These are phyloP conservation scores for Beauveria bassiana DNA, from an alignment of 2,329 filamentous ascomycete genomes.

Conservation along the genomic window DNA sequence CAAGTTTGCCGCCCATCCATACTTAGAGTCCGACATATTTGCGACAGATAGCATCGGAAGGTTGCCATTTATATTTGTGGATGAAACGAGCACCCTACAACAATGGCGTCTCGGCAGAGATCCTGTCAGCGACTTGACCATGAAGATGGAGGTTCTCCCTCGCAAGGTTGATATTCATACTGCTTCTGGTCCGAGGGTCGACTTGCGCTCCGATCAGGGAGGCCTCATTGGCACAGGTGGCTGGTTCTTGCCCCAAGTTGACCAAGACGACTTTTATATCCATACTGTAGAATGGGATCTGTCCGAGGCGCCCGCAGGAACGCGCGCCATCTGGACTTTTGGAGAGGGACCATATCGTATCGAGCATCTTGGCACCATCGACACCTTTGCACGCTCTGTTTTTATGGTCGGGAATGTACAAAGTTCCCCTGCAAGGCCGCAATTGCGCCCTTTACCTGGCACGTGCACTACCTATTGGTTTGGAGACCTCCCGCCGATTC, in stretches of 20 bases:
- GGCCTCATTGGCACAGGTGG: conserved; percentile 7
- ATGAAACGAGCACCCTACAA: conserved; percentile 11
- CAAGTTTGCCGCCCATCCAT: conserved; percentile 5
- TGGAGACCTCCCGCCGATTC: conserved; percentile 11
- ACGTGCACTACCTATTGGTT: conserved; percentile 14
- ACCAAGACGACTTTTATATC: conserved; percentile 8
- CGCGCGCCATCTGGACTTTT: conserved; percentile 15
- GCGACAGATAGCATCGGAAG: conserved; percentile 9
- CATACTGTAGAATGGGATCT: conserved; percentile 13
- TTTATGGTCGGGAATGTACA: conserved; percentile 15
- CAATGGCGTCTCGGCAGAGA: conserved; percentile 13
- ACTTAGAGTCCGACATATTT: conserved; percentile 10
- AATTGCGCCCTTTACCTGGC: neutral
- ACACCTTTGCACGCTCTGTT: conserved; percentile 10
- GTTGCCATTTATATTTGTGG: conserved; percentile 12
- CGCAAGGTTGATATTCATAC: conserved; percentile 11
- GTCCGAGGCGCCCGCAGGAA: conserved; percentile 10
- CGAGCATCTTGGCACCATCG: conserved; percentile 3
- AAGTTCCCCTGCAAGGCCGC: conserved; percentile 7
- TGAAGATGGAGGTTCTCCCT: conserved; percentile 13
- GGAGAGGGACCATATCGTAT: conserved; percentile 13
- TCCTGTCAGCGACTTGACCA: conserved; percentile 11
- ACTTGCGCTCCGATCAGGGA: conserved; percentile 12
- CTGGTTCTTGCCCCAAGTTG: conserved; percentile 14
- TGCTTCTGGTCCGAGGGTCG: conserved; percentile 12